Base-by-base conservation (phyloP, 192 early-diverging fungal species). In the Coemansia sp. region DNA sequence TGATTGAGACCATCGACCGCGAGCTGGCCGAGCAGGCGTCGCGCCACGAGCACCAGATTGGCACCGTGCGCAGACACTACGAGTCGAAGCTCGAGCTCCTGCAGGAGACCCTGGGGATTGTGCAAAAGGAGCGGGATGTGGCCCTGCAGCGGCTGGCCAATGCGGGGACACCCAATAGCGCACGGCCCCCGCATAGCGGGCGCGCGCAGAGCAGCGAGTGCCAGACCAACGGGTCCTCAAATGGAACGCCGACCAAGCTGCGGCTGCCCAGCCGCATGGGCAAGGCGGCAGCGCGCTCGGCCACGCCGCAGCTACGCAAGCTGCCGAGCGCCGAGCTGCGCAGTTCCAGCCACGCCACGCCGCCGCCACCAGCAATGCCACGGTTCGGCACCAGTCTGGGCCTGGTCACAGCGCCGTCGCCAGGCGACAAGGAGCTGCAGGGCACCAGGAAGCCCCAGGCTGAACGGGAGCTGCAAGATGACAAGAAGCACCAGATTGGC, bases 31-130 rank as follows among this genome's bases (percentile, higher is more conserved):
- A 71, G 48, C 75, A 78, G 48, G 75, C 75, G 18, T 64, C 70
- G 54, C 68, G 75, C 43, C 75, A 78, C 47, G 75, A 78, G 58
- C 60, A 78, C 11, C 75, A 78, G 50, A 78, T 78, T 18, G 64
- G 33, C 57, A 71, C 69, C 27, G 75, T 78, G 52, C 75, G 75
- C 11, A 61, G 69, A 5, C 69, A 78, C 40, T 78, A 71, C 54
- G 69, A 67, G 51, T 67, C 69, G 10, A 71, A 71, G 50, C 57
- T 78, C 1, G 75, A 78, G 51, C 75, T 78, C 21, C 28, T 65
- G 22, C 75, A 62, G 10, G 75, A 78, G 58, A 48, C 75, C 3
- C 54, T 78, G 54, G 43, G 64, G 4, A 60, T 78, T 40, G 65
- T 78, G 43, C 68, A 78, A 8, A 67, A 65, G 62, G 75, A 78